Percentiles rank a stretch among this genome's conserved stretches.
phyloP scores from a whole-genome alignment of 129 eudicot species.

The Calendula officinalis region DNA sequence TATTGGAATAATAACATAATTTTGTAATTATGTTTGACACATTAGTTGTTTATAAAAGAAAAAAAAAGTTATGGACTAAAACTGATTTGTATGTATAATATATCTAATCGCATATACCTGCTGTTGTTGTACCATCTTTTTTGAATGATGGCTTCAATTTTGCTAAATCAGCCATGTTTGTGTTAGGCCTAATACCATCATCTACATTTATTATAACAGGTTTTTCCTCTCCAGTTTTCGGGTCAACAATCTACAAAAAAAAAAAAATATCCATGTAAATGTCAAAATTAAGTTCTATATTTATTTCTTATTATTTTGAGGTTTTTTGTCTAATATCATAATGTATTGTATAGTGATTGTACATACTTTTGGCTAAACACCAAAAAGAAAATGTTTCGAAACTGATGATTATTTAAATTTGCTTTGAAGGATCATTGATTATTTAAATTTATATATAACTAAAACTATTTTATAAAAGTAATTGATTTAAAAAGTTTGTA shows the following conservation, averaged over 20 bases:
- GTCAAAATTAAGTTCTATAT: constrained; percentile 14
- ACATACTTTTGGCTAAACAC: no score
- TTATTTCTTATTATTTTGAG: background rate
- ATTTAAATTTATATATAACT: no score
- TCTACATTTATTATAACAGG: constrained; percentile 47
- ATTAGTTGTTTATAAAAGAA: background rate
- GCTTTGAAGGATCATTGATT: no score
- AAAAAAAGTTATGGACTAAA: background rate
- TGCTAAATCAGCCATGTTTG: constrained; percentile 65
- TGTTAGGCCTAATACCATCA: constrained; percentile 76
- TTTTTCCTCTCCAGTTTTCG: constrained; percentile 64
- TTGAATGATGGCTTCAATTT: constrained; percentile 86
- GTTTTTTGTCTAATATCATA: no score
- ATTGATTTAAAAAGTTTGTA: no score
- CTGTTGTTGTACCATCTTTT: constrained; percentile 83
- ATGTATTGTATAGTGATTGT: no score
- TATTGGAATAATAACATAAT: background rate
- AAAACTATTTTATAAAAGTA: no score
- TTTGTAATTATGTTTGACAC: background rate
- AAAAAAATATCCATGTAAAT: constrained; percentile 9
- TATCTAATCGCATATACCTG: constrained; percentile 49
- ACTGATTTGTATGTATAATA: background rate
- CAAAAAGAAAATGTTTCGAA: no score
- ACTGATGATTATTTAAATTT: no score
- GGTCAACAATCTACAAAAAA: constrained; percentile 51